Evolutionary conservation across 2,329 filamentous ascomycete genomes (phyloP).

Genomic region (Colletotrichum destructivum): DNA sequence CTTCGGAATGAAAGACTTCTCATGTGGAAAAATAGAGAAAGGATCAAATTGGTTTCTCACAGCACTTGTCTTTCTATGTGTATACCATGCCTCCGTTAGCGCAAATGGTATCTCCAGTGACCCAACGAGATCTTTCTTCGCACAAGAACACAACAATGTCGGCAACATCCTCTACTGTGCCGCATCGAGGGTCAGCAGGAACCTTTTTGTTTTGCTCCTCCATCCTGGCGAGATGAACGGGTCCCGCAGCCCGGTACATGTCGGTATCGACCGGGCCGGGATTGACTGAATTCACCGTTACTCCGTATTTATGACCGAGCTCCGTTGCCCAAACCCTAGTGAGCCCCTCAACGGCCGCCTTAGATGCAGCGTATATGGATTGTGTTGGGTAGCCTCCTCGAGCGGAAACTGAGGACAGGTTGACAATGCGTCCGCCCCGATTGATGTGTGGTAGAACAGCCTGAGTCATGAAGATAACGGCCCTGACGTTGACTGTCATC

Average conservation of each 20-base stretch:
- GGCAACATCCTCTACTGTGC: conserved; percentile 25
- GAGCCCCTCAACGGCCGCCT: conserved; percentile 52
- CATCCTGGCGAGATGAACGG: conserved; percentile 27
- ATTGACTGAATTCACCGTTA: conserved; percentile 52
- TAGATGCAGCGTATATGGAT: conserved; percentile 53
- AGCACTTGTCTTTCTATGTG: not conserved
- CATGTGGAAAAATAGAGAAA: too few species aligned
- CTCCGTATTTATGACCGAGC: conserved; percentile 48
- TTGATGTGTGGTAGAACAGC: conserved; percentile 50
- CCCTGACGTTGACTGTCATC: conserved; percentile 30
- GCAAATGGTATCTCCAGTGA: conserved; percentile 32
- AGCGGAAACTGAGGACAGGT: conserved; percentile 52
- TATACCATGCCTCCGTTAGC: conserved; percentile 35
- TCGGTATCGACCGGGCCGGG: conserved; percentile 49
- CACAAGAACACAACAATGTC: conserved; percentile 34
- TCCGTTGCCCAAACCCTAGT: conserved; percentile 51
- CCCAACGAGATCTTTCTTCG: conserved; percentile 33
- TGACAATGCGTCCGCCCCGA: conserved; percentile 52
- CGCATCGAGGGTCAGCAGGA: conserved; percentile 30
- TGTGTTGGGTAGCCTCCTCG: conserved; percentile 48
- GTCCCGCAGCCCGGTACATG: conserved; percentile 34
- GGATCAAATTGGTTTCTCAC: too few species aligned
- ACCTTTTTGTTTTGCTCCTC: conserved; percentile 31
- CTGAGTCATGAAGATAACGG: conserved; percentile 52
- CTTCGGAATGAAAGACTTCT: too few species aligned